Evolutionary conservation across 768 basidiomycete genomes (phyloP).

Genomic region (Mycena capillaripes): DNA sequence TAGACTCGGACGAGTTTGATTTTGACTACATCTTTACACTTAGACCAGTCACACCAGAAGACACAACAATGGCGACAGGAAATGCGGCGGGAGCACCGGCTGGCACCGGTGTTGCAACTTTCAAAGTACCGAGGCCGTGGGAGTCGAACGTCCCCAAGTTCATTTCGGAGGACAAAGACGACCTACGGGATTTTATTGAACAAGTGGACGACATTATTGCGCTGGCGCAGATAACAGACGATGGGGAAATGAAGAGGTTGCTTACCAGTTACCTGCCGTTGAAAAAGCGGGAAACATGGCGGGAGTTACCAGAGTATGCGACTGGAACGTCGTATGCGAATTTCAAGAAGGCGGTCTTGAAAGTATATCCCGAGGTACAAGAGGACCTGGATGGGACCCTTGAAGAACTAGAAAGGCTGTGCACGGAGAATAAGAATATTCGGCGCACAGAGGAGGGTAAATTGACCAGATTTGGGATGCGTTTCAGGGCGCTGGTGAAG

Average conservation of each 20-base stretch:
- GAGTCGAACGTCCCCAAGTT: background rate
- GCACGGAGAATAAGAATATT: slow-evolving; percentile 10
- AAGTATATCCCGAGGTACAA: slow-evolving; percentile 18
- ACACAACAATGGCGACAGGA: too few relatives aligned
- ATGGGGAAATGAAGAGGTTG: too few relatives aligned
- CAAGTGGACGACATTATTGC: too few relatives aligned
- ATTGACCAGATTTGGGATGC: slow-evolving; percentile 16
- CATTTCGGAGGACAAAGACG: background rate
- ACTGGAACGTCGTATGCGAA: background rate
- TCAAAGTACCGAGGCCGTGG: background rate
- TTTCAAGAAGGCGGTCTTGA: slow-evolving; percentile 26
- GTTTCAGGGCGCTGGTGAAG: background rate
- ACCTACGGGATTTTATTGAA: too few relatives aligned
- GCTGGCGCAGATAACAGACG: too few relatives aligned
- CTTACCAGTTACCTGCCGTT: too few relatives aligned
- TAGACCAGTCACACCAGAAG: background rate
- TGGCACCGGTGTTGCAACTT: too few relatives aligned
- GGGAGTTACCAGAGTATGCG: slow-evolving; percentile 13
- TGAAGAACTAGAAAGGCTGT: background rate
- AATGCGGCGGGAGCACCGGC: too few relatives aligned
- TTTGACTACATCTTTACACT: background rate
- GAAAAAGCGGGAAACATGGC: slow-evolving; percentile 14
- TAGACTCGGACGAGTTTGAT: background rate
- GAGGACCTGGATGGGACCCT: slow-evolving; percentile 22
- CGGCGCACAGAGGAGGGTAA: slow-evolving; percentile 16